phyloP scores from a whole-genome alignment of 768 basidiomycete species.

The Suillus lakei region DNA sequence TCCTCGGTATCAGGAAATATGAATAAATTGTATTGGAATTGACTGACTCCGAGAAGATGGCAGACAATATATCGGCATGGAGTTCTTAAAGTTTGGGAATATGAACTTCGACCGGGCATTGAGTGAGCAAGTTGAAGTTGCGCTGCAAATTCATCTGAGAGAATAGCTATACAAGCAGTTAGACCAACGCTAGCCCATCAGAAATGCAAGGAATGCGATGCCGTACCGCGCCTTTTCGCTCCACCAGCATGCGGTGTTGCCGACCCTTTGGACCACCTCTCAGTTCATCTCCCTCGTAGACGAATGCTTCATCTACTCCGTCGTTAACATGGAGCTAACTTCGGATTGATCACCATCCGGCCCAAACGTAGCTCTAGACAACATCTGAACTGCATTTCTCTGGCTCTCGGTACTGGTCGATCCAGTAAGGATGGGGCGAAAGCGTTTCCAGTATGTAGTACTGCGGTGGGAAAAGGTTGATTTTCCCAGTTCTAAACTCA shows the following conservation, averaged over 20 bases:
- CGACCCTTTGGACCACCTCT: slow-evolving; percentile 63
- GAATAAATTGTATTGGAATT: not conserved
- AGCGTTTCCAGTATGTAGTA: slow-evolving; percentile 72
- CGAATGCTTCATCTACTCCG: slow-evolving; percentile 53
- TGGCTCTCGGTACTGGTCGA: slow-evolving; percentile 48
- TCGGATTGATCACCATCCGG: slow-evolving; percentile 62
- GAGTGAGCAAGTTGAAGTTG: slow-evolving; percentile 70
- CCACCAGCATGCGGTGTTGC: slow-evolving; percentile 60
- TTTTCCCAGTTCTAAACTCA: slow-evolving; percentile 53
- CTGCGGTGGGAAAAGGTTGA: slow-evolving; percentile 75
- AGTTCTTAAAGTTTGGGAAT: not conserved
- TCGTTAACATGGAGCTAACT: slow-evolving; percentile 41
- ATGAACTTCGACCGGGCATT: slow-evolving; percentile 22
- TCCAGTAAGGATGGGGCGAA: slow-evolving; percentile 53
- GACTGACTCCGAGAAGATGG: not conserved
- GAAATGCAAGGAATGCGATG: slow-evolving; percentile 25
- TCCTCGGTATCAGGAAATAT: not conserved
- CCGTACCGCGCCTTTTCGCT: slow-evolving; percentile 52
- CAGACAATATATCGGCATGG: not conserved
- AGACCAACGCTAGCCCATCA: slow-evolving; percentile 4
- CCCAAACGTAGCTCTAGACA: slow-evolving; percentile 65
- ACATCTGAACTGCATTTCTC: slow-evolving; percentile 45
- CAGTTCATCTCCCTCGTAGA: slow-evolving; percentile 74
- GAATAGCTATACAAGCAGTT: slow-evolving; percentile 41
- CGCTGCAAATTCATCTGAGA: slow-evolving; percentile 57